Conservation (phyloP, 495 filamentous ascomycete genomes). For the Daldinia vernicosa region DNA sequence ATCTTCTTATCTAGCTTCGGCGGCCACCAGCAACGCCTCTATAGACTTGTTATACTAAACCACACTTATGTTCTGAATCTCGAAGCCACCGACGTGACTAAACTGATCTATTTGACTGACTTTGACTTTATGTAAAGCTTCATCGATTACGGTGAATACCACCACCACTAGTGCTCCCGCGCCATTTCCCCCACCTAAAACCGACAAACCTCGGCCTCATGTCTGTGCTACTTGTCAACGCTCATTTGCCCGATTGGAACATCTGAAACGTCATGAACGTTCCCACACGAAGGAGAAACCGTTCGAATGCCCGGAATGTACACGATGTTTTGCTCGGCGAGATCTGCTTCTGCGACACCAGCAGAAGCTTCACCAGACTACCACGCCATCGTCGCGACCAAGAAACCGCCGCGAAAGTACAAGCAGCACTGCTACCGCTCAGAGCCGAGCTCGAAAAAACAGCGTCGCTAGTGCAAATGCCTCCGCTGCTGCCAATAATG, state of each 20-base stretch:
- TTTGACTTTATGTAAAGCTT: constrained; percentile 49
- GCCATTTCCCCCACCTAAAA: constrained; percentile 82
- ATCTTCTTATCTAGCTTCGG: constrained; percentile 33
- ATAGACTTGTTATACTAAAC: constrained; percentile 15
- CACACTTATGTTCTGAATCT: constrained; percentile 4
- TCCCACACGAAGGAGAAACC: constrained; percentile 99
- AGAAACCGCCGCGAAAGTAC: constrained; percentile 87
- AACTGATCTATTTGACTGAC: constrained; percentile 40
- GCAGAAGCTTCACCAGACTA: constrained; percentile 98
- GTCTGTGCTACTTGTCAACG: constrained; percentile 92
- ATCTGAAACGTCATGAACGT: constrained; percentile 97
- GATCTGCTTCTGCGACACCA: constrained; percentile 95
- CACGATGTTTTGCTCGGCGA: constrained; percentile 92
- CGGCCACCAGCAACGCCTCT: constrained; percentile 12
- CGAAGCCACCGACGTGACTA: constrained; percentile 10
- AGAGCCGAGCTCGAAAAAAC: constrained; percentile 87
- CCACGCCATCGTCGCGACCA: constrained; percentile 86
- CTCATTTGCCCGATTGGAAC: constrained; percentile 94
- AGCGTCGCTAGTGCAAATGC: constrained; percentile 74
- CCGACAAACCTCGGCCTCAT: constrained; percentile 96
- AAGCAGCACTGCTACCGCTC: constrained; percentile 69
- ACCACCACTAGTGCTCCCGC: constrained; percentile 47
- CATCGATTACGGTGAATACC: constrained; percentile 62
- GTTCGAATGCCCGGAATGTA: constrained; percentile 96
- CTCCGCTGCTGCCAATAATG: constrained; percentile 53